Conservation (phyloP, 129 eudicot genomes). For the Helianthus annuus region DNA sequence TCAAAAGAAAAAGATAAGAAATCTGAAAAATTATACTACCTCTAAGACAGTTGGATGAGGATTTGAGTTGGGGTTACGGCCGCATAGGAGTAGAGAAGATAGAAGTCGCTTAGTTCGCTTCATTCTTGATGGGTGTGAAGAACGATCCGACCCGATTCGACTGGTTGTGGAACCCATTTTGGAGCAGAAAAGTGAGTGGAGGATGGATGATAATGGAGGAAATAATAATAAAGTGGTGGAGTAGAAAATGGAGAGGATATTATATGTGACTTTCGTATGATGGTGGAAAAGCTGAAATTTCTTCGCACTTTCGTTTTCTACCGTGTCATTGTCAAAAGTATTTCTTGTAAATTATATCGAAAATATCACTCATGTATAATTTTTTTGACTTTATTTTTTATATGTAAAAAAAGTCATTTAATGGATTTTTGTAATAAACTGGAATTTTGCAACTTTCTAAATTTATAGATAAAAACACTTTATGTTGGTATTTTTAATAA, state of each 20-base stretch:
- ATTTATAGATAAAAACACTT: too few species aligned
- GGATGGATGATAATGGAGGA: neutral
- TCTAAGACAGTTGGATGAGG: constrained; percentile 27
- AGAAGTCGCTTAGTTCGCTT: constrained; percentile 41
- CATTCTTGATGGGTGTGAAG: constrained; percentile 22
- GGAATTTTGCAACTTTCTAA: too few species aligned
- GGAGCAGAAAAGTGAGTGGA: neutral
- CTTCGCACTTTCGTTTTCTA: constrained; percentile 15
- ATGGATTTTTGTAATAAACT: too few species aligned
- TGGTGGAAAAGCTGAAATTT: constrained; percentile 12
- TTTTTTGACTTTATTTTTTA: neutral
- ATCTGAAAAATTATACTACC: neutral
- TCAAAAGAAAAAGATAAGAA: neutral
- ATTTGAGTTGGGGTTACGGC: constrained; percentile 40
- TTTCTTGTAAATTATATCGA: too few species aligned
- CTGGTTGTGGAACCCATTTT: constrained; percentile 57
- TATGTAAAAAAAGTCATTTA: neutral
- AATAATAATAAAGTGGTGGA: neutral
- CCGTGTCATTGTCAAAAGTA: constrained; percentile 1
- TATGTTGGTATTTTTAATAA: too few species aligned
- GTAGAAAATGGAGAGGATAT: neutral
- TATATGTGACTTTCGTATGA: constrained; percentile 32
- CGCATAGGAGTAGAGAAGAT: constrained; percentile 47
- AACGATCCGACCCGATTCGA: constrained; percentile 34
- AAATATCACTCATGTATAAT: too few species aligned